phyloP scores from a whole-genome alignment of 106 monocot genomes.

The Dendrobium chrysotoxum region DNA sequence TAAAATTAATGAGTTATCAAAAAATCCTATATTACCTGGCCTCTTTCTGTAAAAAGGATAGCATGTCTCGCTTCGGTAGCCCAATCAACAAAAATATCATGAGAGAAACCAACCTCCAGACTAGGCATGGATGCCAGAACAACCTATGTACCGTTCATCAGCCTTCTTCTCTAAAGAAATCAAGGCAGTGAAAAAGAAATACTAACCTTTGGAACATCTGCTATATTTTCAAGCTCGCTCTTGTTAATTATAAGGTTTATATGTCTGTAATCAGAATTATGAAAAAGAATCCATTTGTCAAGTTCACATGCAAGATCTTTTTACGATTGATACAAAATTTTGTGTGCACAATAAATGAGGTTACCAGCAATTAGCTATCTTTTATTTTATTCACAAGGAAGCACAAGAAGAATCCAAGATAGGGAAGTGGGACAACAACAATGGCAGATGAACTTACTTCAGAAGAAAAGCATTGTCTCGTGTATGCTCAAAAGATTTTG shows the following conservation, averaged over 20 bases:
- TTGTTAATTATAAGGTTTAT: constrained; percentile 78
- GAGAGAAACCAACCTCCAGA: constrained; percentile 90
- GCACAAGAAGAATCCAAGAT: neutral
- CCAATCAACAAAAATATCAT: constrained; percentile 97
- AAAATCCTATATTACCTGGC: constrained; percentile 53
- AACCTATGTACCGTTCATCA: constrained; percentile 55
- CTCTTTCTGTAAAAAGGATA: constrained; percentile 91
- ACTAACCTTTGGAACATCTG: constrained; percentile 83
- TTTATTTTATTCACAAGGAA: neutral
- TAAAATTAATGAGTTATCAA: neutral
- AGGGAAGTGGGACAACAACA: neutral
- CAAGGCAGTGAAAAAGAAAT: neutral
- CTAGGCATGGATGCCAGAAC: constrained; percentile 98
- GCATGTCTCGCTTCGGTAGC: constrained; percentile 80
- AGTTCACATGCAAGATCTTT: neutral
- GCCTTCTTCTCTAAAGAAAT: constrained; percentile 3
- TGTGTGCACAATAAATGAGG: neutral
- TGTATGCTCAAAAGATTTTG: constrained; percentile 89
- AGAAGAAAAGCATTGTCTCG: constrained; percentile 87
- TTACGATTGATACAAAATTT: neutral
- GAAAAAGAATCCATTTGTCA: neutral
- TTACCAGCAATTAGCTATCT: neutral
- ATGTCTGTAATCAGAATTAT: constrained; percentile 57
- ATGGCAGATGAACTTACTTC: constrained; percentile 43
- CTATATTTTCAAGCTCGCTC: constrained; percentile 72